Evolutionary conservation across 2,329 filamentous ascomycete species (phyloP).

Genomic region (Arthrocladium fulminans): DNA sequence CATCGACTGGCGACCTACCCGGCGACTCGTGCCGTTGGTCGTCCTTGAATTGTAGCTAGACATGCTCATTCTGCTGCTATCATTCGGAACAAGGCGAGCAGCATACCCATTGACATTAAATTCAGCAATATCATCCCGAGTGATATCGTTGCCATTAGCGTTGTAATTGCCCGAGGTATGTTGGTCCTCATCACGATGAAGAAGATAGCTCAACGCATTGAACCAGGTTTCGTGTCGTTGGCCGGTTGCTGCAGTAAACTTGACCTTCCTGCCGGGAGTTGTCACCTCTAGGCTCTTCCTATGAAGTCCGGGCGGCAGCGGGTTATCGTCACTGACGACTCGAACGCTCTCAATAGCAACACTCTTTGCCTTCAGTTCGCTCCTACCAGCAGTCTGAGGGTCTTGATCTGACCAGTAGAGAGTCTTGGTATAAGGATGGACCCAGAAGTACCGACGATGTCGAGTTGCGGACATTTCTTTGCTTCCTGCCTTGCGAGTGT

Average conservation of each 20-base stretch:
- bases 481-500: slow-evolving; percentile 88
- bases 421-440: slow-evolving; percentile 92
- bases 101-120: slow-evolving; percentile 67
- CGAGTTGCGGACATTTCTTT: slow-evolving; percentile 80
- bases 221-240: slow-evolving; percentile 98
- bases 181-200: slow-evolving; percentile 60
- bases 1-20: slow-evolving; percentile 31
- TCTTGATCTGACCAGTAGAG: slow-evolving; percentile 94
- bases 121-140: slow-evolving; percentile 57
- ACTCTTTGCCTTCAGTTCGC: slow-evolving; percentile 75
- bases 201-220: slow-evolving; percentile 87
- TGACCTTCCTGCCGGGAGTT: slow-evolving; percentile 78
- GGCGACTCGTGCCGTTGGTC: slow-evolving; percentile 48
- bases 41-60: slow-evolving; percentile 73
- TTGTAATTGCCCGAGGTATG: slow-evolving; percentile 31
- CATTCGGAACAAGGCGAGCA: slow-evolving; percentile 43
- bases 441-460: slow-evolving; percentile 96
- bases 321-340: slow-evolving; percentile 89
- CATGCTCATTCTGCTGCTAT: slow-evolving; percentile 44
- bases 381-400: slow-evolving; percentile 66
- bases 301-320: slow-evolving; percentile 87
- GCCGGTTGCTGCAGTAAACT: slow-evolving; percentile 88
- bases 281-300: slow-evolving; percentile 86
- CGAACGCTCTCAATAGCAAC: slow-evolving; percentile 87
- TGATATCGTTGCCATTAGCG: slow-evolving; percentile 51